A percentile compares a stretch with the other conserved stretches of the same genome.
Conservation (phyloP, 495 filamentous ascomycete genomes). For the Podospora sp. region DNA sequence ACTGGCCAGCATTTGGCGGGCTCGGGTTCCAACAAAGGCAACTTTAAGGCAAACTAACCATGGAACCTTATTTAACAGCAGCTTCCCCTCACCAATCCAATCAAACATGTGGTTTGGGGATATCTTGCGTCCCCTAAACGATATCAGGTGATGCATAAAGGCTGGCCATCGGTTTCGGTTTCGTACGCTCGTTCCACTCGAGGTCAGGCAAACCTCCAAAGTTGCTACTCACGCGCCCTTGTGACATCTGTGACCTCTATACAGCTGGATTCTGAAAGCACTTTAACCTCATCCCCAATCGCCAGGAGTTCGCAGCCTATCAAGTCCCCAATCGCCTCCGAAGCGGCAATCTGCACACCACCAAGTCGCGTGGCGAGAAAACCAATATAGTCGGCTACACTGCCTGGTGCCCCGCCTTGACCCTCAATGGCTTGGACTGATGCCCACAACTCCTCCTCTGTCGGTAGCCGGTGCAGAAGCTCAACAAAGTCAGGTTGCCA, state of each 20-base stretch:
- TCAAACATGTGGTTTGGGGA: no score
- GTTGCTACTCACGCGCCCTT: no score
- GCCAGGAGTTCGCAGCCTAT: neutral
- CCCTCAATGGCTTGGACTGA: neutral
- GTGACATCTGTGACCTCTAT: neutral
- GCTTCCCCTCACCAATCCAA: no score
- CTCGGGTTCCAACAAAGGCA: no score
- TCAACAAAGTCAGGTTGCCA: neutral
- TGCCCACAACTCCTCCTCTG: neutral
- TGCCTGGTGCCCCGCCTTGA: neutral
- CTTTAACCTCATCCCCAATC: neutral
- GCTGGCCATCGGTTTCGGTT: no score
- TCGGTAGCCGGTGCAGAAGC: neutral
- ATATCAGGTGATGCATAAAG: no score
- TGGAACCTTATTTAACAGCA: no score
- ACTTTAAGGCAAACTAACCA: no score
- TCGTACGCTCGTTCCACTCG: no score
- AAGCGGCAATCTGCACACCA: neutral
- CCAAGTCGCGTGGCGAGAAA: neutral
- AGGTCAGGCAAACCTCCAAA: no score
- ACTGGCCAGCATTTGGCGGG: no score
- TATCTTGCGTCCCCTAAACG: no score
- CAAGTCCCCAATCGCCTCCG: neutral
- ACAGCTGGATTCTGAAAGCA: neutral
- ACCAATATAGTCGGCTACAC: neutral